phyloP scores from a whole-genome alignment of 139 green algal genomes.

The Edaphochlamys debaryana region DNA sequence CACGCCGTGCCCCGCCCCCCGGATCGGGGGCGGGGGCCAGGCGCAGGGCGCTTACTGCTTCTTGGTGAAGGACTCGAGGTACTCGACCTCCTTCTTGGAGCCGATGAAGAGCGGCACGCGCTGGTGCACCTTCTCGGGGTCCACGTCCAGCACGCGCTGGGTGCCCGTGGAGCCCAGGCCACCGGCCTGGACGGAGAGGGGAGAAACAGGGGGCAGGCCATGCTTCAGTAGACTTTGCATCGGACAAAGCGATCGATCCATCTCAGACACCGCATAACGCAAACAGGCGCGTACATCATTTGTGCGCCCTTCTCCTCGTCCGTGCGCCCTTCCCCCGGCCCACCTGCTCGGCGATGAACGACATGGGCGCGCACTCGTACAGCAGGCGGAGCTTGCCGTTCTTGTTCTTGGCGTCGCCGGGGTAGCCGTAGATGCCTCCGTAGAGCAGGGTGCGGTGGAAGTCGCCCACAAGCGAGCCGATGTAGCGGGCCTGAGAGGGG shows the following conservation, averaged over 20 bases:
- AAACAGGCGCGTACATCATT: no score
- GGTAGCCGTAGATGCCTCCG: slow-evolving; percentile 98
- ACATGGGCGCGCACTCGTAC: slow-evolving; percentile 99
- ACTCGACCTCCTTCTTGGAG: slow-evolving; percentile 92
- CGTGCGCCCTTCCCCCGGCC: no score
- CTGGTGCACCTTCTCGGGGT: slow-evolving; percentile 75
- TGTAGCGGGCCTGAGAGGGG: slow-evolving; percentile 83
- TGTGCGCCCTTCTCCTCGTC: slow-evolving; percentile 20
- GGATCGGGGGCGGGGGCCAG: no score
- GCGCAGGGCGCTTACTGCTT: slow-evolving; percentile 52
- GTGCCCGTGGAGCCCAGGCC: slow-evolving; percentile 77
- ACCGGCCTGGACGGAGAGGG: no score
- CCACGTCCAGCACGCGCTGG: slow-evolving; percentile 80
- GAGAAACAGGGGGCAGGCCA: no score
- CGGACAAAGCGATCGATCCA: background rate
- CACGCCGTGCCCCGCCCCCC: no score
- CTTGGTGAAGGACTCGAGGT: slow-evolving; percentile 90
- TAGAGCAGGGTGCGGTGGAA: slow-evolving; percentile 99
- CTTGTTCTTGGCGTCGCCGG: slow-evolving; percentile 90
- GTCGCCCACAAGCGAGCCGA: slow-evolving; percentile 95
- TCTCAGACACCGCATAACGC: no score
- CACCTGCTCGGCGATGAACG: slow-evolving; percentile 92
- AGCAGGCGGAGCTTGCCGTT: slow-evolving; percentile 98
- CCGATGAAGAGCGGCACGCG: slow-evolving; percentile 85
- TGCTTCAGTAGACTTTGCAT: no score